phyloP scores from a whole-genome alignment of 768 basidiomycete species.

The Suillus discolor region DNA sequence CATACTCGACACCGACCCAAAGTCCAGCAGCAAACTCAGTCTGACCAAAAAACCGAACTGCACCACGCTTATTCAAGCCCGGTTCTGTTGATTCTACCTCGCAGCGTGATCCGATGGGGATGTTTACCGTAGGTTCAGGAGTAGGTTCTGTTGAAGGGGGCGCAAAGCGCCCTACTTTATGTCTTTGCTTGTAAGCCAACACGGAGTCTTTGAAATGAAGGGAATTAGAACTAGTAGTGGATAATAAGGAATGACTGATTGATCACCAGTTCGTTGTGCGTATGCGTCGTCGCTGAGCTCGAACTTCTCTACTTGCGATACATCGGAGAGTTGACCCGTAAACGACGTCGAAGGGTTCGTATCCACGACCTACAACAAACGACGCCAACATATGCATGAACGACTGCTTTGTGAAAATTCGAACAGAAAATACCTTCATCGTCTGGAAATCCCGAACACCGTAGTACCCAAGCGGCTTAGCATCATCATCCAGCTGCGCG shows the following conservation, averaged over 20 bases:
- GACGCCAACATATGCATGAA: slow-evolving; percentile 4
- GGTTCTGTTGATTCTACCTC: slow-evolving; percentile 75
- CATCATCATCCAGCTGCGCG: slow-evolving; percentile 64
- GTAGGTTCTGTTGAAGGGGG: slow-evolving; percentile 43
- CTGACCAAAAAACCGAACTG: slow-evolving; percentile 81
- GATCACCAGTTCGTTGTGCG: slow-evolving; percentile 70
- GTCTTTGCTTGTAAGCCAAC: slow-evolving; percentile 80
- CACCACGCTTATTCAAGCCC: slow-evolving; percentile 77
- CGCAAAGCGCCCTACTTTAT: slow-evolving; percentile 91
- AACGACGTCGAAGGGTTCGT: slow-evolving; percentile 74
- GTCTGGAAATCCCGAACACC: slow-evolving; percentile 77
- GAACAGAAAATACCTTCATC: slow-evolving; percentile 56
- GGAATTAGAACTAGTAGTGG: slow-evolving; percentile 10
- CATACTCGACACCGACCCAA: slow-evolving; percentile 95
- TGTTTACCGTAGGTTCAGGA: slow-evolving; percentile 40
- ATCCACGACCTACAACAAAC: slow-evolving; percentile 59
- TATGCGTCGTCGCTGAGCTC: slow-evolving; percentile 86
- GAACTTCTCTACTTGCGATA: slow-evolving; percentile 89
- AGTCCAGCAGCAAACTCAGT: slow-evolving; percentile 71
- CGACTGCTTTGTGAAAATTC: background rate
- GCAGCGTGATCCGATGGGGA: slow-evolving; percentile 76
- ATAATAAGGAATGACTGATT: background rate
- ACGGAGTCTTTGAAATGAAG: slow-evolving; percentile 67
- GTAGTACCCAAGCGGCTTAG: slow-evolving; percentile 71
- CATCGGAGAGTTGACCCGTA: slow-evolving; percentile 84